phyloP scores from a whole-genome alignment of 176 grass and related monocot genomes.

The Avena sativa region DNA sequence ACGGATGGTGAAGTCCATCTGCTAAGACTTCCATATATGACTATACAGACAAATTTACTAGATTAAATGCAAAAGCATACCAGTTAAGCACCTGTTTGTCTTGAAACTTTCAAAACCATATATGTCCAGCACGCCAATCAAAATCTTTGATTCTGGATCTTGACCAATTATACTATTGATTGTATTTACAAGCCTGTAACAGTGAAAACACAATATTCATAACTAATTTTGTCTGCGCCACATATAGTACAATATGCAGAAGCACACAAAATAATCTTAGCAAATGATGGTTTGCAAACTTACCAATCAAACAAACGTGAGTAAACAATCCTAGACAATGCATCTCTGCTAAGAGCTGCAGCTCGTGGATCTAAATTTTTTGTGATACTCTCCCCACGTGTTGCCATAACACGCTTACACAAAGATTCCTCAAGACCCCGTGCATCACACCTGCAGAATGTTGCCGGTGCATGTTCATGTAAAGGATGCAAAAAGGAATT shows the following conservation, averaged over 20 bases:
- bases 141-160: constrained; percentile 92
- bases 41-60: constrained; percentile 27
- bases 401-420: constrained; percentile 95
- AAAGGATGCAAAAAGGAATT: constrained; percentile 14
- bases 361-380: constrained; percentile 79
- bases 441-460: constrained; percentile 69
- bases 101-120: constrained; percentile 99
- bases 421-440: constrained; percentile 81
- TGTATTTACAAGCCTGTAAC: constrained; percentile 93
- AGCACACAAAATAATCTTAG: constrained; percentile 22
- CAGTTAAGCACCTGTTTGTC: constrained; percentile 99
- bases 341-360: constrained; percentile 91
- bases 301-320: constrained; percentile 94
- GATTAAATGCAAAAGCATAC: constrained; percentile 95
- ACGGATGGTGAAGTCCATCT: constrained; percentile 38
- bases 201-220: constrained; percentile 27
- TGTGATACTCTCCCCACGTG: constrained; percentile 88
- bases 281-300: constrained; percentile 45
- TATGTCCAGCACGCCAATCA: constrained; percentile 98
- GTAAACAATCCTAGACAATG: constrained; percentile 91
- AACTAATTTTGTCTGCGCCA: constrained; percentile 22
- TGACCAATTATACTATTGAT: constrained; percentile 93
- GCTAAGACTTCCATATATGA: constrained; percentile 32
- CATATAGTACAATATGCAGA: constrained; percentile 21
- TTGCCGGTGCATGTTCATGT: constrained; percentile 33